Evolutionary conservation across 2,329 filamentous ascomycete species (phyloP).

Genomic region (Curvularia lunata): DNA sequence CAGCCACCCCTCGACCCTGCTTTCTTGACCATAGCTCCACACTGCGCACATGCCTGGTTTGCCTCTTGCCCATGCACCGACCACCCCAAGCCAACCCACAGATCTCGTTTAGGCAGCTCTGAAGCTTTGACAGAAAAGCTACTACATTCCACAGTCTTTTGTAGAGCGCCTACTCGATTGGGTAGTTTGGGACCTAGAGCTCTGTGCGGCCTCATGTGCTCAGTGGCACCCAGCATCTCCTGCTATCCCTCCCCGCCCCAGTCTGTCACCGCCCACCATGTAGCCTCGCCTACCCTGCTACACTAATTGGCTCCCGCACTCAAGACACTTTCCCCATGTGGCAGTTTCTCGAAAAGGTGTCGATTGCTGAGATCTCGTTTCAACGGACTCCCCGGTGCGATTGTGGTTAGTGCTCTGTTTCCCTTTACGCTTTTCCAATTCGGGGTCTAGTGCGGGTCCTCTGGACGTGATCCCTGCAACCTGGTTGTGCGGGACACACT

Average conservation of each 20-base stretch:
- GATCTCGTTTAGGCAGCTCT: constrained; percentile 43
- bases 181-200: constrained; percentile 31
- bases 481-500: constrained; percentile 14
- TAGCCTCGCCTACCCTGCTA: neutral
- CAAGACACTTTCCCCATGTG: neutral
- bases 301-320: neutral
- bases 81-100: constrained; percentile 21
- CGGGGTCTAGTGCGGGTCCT: constrained; percentile 11
- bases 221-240: neutral
- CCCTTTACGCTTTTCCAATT: neutral
- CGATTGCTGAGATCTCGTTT: constrained; percentile 8
- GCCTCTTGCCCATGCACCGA: constrained; percentile 26
- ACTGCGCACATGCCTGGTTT: constrained; percentile 5
- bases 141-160: constrained; percentile 33
- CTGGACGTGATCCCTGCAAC: constrained; percentile 11
- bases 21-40: constrained; percentile 17
- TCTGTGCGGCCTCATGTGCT: constrained; percentile 8
- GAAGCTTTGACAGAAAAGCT: constrained; percentile 42
- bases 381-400: constrained; percentile 2
- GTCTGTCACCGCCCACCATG: neutral
- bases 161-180: constrained; percentile 29
- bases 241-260: constrained; percentile 6
- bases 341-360: neutral
- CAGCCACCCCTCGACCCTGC: constrained; percentile 13
- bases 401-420: constrained; percentile 1